Evolutionary conservation across 352 stramenopile genomes (phyloP), one percentile per base, ranked within the genome.

Genomic region (Blastocystis sp.): DNA sequence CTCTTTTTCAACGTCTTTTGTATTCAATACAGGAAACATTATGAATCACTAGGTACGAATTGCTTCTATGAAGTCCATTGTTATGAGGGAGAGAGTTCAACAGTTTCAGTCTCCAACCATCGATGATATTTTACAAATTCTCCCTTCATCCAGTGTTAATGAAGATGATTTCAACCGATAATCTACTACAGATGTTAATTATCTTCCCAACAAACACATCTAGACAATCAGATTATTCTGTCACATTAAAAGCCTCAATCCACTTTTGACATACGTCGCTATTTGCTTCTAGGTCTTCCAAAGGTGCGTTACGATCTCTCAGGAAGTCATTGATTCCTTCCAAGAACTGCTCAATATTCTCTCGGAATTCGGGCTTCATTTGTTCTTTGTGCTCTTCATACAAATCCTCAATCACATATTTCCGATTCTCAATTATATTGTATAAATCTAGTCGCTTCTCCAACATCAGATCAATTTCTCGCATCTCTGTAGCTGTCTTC

Each of bases 191-290:
- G n/a, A n/a, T n/a, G n/a, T n/a, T n/a, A n/a, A n/a, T n/a, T n/a
- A n/a, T n/a, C n/a, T n/a, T n/a, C n/a, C n/a, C 51, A 33, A 33
- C 19, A 62, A 62, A n/a, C 56, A 62, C 27, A 33, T 62, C 56
- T 33, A 62, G 27, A 62, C 56, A 78, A 78, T 33, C 64, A 53
- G 64, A 78, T 22, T 56, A 56, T 57, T 13, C 66, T 15, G n/a
- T 42, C 44, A 24, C 27, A 59, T 66, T 51, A 69, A 76, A 27
- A n/a, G 64, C 64, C 7, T 76, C 64, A n/a, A 84, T 66, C 73
- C 73, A 84, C 53, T 84, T 27, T 44, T 60, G 42, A 24, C 30
- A 53, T 2, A 68, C 13, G 11, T 66, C 22, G 35, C 44, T 24
- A 17, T 66, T 66, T 1, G 19, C 37, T 22, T 66, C 22, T 13